Evolutionary conservation across 2,329 filamentous ascomycete species (phyloP), one percentile per base, ranked within the genome.

Genomic region (Cercospora canescens): DNA sequence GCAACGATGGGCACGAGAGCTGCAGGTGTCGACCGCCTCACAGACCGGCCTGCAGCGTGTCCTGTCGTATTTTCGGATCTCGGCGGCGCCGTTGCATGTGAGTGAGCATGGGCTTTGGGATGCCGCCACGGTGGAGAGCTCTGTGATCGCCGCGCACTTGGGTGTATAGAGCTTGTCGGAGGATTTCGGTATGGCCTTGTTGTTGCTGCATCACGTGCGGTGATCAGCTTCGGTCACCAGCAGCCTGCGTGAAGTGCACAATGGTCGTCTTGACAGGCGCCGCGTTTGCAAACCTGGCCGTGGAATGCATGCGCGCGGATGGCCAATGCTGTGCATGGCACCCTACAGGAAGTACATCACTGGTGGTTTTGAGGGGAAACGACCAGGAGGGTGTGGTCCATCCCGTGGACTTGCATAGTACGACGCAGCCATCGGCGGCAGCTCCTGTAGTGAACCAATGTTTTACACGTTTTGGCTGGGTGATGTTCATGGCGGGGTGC

Each of bases 251-350:
- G 58, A n/a, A 21, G 14, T 26, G 35, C 41, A 61, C 28, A 28
- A 61, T 35, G 58, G 32, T 50, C 26, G 26, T 34, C 39, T 52
- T 61, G 58, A 61, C 58, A 52, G 58, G 12, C 58, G 58, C 41
- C 41, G 58, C 30, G 35, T 45, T 48, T 14, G 58, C 18, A 18
- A 61, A 7, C 28, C 58, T 48, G 58, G 58, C 21, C 16, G 30
- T 28, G 5, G 58, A 16, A 24, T 34, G 58, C 58, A 61, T 52
- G 24, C 12, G 45, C 21, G 7, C 28, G 45, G 8, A n/a, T 45
- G 57, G 57, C 34, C 21, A 48, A 45, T 60, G 55, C 55, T 39
- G 55, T 37, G 35, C 18, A 57, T 48, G 41, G 18, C 54, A 28
- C 39, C 26, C 34, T 26, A n/a, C 21, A 56, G 28, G 14, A 4